Conservation (phyloP, 1,139 yeast genomes). For the Pichia cactophila region DNA sequence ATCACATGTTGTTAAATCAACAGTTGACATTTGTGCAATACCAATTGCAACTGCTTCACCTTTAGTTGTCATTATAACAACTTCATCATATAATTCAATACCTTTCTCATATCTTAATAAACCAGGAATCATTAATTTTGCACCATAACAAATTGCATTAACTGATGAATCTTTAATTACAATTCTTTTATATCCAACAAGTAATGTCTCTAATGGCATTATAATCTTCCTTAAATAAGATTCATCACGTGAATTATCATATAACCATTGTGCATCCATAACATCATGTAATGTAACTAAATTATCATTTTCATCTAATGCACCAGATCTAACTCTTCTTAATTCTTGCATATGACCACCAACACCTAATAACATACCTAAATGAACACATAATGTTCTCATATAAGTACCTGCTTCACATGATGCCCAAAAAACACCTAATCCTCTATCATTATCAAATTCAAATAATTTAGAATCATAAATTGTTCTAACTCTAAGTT, state of each 20-base stretch:
- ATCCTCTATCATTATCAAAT: constrained; percentile 92
- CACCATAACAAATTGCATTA: constrained; percentile 98
- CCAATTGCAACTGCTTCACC: constrained; percentile 99
- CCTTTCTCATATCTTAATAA: constrained; percentile 96
- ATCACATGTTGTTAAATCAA: constrained; percentile 91
- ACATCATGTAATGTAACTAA: constrained; percentile 96
- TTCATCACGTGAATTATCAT: constrained; percentile 96
- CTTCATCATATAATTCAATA: constrained; percentile 94
- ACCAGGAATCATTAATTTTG: constrained; percentile 98
- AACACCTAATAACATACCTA: constrained; percentile 96
- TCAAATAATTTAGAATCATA: constrained; percentile 93
- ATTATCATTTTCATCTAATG: constrained; percentile 81
- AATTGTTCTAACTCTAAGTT: constrained; percentile 94
- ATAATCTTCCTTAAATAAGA: constrained; percentile 88
- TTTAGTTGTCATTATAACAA: constrained; percentile 95
- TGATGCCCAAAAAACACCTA: constrained; percentile 98
- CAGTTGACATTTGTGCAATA: constrained; percentile 98
- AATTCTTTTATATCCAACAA: constrained; percentile 91
- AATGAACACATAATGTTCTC: constrained; percentile 98
- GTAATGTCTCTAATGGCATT: constrained; percentile 88
- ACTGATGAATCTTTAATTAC: constrained; percentile 98
- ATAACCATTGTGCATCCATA: constrained; percentile 95
- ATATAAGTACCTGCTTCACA: constrained; percentile 99
- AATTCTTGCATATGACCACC: constrained; percentile 99
- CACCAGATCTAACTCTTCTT: constrained; percentile 98